Conservation (phyloP, 2,329 filamentous ascomycete species). For the Aspergillus neotritici region DNA sequence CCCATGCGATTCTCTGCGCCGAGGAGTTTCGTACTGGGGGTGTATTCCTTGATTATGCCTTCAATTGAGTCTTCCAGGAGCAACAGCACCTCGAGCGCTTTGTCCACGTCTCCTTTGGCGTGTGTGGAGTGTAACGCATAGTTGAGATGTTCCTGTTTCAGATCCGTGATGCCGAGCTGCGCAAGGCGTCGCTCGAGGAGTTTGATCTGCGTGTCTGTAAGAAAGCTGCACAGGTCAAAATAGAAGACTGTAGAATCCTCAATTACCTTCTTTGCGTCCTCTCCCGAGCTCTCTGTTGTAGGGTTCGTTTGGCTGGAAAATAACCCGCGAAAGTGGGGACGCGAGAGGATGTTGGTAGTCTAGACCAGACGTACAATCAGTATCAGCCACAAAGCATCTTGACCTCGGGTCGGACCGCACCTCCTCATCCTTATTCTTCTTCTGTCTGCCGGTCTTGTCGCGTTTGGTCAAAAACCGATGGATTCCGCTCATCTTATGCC, state of each 20-base stretch:
- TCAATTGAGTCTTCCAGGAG: conserved; percentile 76
- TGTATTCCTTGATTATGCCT: conserved; percentile 70
- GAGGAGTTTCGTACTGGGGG: conserved; percentile 64
- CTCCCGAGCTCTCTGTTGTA: conserved; percentile 17
- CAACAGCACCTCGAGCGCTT: conserved; percentile 68
- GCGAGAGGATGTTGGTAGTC: conserved; percentile 20
- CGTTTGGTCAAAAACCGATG: conserved; percentile 39
- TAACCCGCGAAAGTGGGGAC: conserved; percentile 26
- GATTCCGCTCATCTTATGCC: conserved; percentile 35
- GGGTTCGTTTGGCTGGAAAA: conserved; percentile 23
- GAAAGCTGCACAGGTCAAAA: neutral
- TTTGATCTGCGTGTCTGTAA: conserved; percentile 42
- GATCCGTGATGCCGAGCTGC: conserved; percentile 48
- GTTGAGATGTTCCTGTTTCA: conserved; percentile 58
- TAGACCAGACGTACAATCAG: conserved; percentile 13
- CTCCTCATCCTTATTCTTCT: conserved; percentile 31
- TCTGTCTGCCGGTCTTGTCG: conserved; percentile 28
- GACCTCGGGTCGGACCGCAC: conserved; percentile 11
- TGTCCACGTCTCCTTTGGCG: conserved; percentile 64
- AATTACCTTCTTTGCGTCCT: conserved; percentile 33
- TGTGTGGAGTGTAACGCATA: conserved; percentile 59
- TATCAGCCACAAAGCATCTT: neutral
- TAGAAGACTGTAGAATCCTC: neutral
- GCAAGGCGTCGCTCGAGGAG: conserved; percentile 49
- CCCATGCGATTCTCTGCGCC: conserved; percentile 80